Evolutionary conservation across 169 alveolate genomes (phyloP), one percentile per base, ranked within the genome.

Genomic region (Cryptosporidium andersoni): DNA sequence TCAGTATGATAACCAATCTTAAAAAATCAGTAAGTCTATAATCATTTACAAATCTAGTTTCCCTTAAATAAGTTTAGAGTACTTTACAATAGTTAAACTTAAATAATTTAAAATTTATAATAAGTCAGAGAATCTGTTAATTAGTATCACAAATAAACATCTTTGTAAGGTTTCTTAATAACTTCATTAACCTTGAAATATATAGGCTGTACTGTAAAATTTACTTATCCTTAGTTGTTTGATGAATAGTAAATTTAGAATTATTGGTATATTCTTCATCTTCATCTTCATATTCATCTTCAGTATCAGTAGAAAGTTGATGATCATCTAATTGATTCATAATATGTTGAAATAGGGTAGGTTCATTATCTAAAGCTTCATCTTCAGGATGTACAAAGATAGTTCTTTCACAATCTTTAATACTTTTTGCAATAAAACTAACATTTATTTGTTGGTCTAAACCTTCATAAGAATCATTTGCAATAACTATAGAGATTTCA

Each of bases 361-460:
- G 95, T n/a, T 92, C 96, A 80, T 93, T 91, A 88, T 93, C 96
- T 62, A 93, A 85, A 60, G 91, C 95, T 39, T 92, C 66, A 65
- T 93, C 96, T 58, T 93, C 96, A 7, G 96, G 96, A 80, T 93
- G 96, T 9, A 92, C 92, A 65, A 85, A 91, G 51, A 85, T 82
- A 36, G 82, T 90, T 81, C 91, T 90, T 40, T 82, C 92, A 37
- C 81, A 82, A 16, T 90, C 90, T 12, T 90, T 85, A 39, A 80
- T 66, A 37, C 89, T 82, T 63, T 90, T 85, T 2, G 91, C 91
- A 66, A 66, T 51, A 81, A 91, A 93, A 49, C 66, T 81, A 45
- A 89, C 81, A 43, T 65, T 85, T 6, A 89, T 42, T 53, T 88
- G 67, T 66, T 91, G 74, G 58, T 93, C 96, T 25, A 93, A 88